Evolutionary conservation across 371 early-diverging fungal species (phyloP), one percentile per base, ranked within the genome.

Genomic region (Neoconidiobolus thromboides): DNA sequence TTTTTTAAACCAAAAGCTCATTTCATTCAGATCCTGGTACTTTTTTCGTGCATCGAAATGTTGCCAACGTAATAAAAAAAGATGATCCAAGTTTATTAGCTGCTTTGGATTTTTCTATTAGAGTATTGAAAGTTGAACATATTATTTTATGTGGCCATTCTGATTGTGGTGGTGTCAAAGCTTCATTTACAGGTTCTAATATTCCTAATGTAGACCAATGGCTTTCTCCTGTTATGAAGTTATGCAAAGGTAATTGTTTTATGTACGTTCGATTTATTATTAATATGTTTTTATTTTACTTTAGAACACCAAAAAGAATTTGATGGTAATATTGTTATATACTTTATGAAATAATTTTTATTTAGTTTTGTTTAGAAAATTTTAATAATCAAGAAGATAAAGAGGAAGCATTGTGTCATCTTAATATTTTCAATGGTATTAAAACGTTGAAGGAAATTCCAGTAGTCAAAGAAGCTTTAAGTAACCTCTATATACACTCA

Each of bases 41-140:
- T 52, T 74, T 94, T 43, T 96, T 95, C 73, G 88, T 91, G 6
- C 93, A 92, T 74, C 79, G 95, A 65, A 96, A 94, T 73, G 92
- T 96, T 58, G 97, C 94, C 67, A 95, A 95, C 70, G 82, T 89
- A 10, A 83, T 93, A 43, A 70, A 66, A 2, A 73, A 78, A 62
- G 73, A 79, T 41, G 97, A 96, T 66, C 58, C 86, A 56, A 90
- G 80, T 68, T 75, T 75, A 48, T 75, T 87, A n/a, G 83, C 89
- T 1, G 93, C 91, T 54, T 70, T 96, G 38, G 87, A 94, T 68
- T 96, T 87, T 65, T 89, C 96, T 41, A 87, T 95, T 48, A 86
- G 90, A 41, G 77, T 81, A 40, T 78, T 96, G 51, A 83, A 86
- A 67, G 92, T 96, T 49, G 76, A 91, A 67, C 89, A 95, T 62